Percentiles rank a stretch among this genome's conserved stretches.
phyloP scores from a whole-genome alignment of 2,329 filamentous ascomycete species.

The Fusarium udum region DNA sequence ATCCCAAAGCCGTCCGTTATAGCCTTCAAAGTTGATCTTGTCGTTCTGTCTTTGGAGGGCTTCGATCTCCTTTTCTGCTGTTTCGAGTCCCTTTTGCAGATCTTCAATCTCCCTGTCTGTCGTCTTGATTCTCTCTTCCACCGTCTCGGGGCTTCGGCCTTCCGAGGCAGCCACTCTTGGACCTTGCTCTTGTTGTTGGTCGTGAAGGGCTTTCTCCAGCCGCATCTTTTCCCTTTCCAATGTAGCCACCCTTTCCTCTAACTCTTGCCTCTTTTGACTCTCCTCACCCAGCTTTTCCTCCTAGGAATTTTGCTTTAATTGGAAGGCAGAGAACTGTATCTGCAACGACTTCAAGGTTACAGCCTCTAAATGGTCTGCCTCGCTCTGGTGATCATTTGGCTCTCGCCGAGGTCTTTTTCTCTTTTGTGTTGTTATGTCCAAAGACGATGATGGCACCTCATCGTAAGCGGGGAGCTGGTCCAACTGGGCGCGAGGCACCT shows the following conservation, averaged over 20 bases:
- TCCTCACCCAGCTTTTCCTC: neutral
- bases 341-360: no score
- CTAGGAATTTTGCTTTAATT: neutral
- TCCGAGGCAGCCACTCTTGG: no score
- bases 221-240: neutral
- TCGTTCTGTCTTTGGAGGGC: neutral
- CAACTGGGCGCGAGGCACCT: fast-evolving
- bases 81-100: neutral
- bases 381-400: neutral
- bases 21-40: fast-evolving
- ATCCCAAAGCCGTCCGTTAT: fast-evolving
- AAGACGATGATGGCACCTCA: fast-evolving
- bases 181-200: neutral
- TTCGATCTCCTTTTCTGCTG: neutral
- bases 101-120: fast-evolving
- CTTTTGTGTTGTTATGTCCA: fast-evolving
- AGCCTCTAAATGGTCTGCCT: neutral
- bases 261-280: neutral
- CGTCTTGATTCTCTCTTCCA: no score
- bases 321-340: neutral
- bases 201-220: neutral
- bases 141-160: no score
- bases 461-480: neutral
- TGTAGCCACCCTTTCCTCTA: neutral
- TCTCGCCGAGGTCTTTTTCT: neutral